Conservation (phyloP, 23 red algal genomes). For the Pyropia haitanensis region DNA sequence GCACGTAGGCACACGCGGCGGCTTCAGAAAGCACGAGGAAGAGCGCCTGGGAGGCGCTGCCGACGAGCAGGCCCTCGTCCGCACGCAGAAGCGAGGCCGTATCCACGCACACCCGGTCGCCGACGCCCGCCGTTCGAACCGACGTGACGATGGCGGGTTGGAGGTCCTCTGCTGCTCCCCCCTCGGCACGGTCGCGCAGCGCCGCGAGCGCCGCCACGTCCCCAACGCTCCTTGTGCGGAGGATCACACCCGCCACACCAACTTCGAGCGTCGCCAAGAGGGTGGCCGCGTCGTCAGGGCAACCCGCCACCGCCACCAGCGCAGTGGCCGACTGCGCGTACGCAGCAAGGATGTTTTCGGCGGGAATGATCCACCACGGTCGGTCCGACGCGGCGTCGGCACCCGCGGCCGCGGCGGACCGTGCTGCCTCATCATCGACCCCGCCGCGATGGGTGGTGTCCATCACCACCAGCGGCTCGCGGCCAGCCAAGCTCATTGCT, state of each 20-base stretch:
- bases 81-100: conserved; percentile 33
- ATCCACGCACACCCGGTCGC: conserved; percentile 72
- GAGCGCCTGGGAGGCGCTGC: conserved; percentile 38
- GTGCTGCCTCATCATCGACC: too few species aligned
- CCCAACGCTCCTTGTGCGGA: conserved; percentile 13
- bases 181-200: background rate
- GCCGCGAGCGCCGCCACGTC: conserved; percentile 34
- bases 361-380: conserved; percentile 51
- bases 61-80: conserved; percentile 59
- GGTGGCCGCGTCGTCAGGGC: conserved; percentile 31
- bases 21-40: conserved; percentile 55
- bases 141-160: conserved; percentile 13
- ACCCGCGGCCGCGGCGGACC: too few species aligned
- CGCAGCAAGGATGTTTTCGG: conserved; percentile 53
- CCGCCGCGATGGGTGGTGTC: conserved; percentile 8
- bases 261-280: conserved; percentile 53
- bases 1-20: conserved; percentile 28
- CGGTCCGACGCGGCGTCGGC: too few species aligned
- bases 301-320: conserved; percentile 25
- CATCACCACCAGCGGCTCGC: conserved; percentile 30
- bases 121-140: conserved; percentile 19
- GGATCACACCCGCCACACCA: conserved; percentile 47
- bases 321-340: conserved; percentile 15
- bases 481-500: conserved; percentile 9
- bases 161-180: background rate